phyloP scores from a whole-genome alignment of 2,329 filamentous ascomycete species.

The Colletotrichum sp. region DNA sequence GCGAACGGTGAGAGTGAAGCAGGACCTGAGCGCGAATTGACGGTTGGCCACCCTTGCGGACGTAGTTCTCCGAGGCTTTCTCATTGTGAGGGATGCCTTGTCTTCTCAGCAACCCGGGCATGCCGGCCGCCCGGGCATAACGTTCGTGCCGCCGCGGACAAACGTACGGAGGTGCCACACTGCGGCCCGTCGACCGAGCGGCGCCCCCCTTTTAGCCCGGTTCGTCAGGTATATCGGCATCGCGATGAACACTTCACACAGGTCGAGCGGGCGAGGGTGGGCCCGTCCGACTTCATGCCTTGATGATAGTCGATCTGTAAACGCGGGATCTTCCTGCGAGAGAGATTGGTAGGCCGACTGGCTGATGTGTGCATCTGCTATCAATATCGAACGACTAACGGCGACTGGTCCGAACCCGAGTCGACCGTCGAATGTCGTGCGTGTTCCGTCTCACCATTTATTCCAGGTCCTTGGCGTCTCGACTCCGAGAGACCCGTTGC shows the following conservation, averaged over 20 bases:
- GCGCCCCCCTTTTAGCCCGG: neutral
- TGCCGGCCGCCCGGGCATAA: conserved; percentile 6
- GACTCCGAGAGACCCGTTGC: neutral
- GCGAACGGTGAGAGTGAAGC: neutral
- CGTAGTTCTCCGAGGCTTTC: neutral
- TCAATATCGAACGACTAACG: neutral
- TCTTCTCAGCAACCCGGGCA: neutral
- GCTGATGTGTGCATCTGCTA: neutral
- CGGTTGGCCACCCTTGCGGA: neutral
- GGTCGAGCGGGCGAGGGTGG: neutral
- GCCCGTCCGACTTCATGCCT: neutral
- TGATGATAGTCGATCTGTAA: neutral
- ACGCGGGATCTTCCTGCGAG: neutral
- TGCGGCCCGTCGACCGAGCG: conserved; percentile 1
- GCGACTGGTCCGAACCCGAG: neutral
- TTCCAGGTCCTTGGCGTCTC: neutral
- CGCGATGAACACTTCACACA: neutral
- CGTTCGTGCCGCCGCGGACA: neutral
- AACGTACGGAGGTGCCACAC: conserved; percentile 5
- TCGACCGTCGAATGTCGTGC: neutral
- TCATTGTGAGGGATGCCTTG: neutral
- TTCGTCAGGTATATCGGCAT: neutral
- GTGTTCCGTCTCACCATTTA: neutral
- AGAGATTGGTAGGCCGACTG: neutral
- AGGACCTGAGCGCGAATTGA: neutral